Base-by-base conservation (phyloP, 305 asterid genomes). In the Plantago coronopus region DNA sequence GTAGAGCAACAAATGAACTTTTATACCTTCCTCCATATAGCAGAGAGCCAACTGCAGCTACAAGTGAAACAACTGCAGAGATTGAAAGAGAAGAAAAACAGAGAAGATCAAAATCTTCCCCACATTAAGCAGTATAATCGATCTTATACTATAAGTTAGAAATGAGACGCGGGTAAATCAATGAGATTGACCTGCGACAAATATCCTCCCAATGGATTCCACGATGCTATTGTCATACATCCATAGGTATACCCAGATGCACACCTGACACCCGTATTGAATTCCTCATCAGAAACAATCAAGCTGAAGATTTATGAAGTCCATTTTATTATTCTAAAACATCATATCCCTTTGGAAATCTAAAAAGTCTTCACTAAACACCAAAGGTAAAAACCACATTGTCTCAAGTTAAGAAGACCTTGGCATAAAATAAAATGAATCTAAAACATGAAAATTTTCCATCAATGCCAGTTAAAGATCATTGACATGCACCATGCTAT, bases 1-100 rank as follows among this genome's bases (percentile, higher is more conserved):
- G 38, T 25, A 17, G 29, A 68, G 59, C 57, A 29, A 48, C n/a
- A 29, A 54, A 22, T 38, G 48, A 50, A 59, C 16, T 48, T 57
- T 57, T 40, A 71, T 69, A 91, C 98, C 95, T 89, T 80, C 98
- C 98, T 48, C 98, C 98, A 69, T 91, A 91, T 37, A 86, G 78
- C 81, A 91, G 77, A 81, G 89, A 91, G 20, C 98, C 97, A 64
- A 89, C 56, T 53, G 98, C 98, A 62, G 98, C 98, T 29, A 79
- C 70, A 72, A 86, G 65, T 44, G 98, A 86, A 42, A 91, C 93
- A 78, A 79, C 98, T 91, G 95, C 81, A 75, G 58, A 77, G 58
- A 69, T 50, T 44, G 69, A 72, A 76, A 67, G 38, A 69, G 68
- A 55, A 43, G 48, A 70, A 64, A 63, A 68, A 57, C 67, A 71